These are phyloP conservation scores for Pythium scleroteichum DNA, from an alignment of 352 stramenopile genomes.

Conservation along the genomic window DNA sequence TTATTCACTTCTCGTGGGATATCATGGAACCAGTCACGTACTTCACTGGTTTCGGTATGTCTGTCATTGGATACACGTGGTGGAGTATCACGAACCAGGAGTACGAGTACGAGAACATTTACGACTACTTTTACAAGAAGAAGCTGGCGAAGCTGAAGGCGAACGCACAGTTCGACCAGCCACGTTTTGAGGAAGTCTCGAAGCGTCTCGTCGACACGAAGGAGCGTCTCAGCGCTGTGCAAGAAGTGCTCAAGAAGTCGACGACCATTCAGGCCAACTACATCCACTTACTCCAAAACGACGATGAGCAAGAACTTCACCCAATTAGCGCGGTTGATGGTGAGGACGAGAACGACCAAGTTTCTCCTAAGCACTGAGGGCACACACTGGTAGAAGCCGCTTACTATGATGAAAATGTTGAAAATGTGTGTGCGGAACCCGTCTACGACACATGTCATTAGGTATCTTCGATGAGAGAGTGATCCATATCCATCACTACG, in stretches of 20 bases:
- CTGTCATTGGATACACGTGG: constrained; percentile 77
- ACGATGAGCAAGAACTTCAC: neutral
- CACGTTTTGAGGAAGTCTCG: constrained; percentile 44
- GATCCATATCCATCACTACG: too few species aligned
- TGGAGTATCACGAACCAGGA: constrained; percentile 86
- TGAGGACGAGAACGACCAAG: constrained; percentile 2
- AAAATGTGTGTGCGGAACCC: neutral
- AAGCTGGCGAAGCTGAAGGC: constrained; percentile 56
- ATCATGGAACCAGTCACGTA: constrained; percentile 92
- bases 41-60: constrained; percentile 83
- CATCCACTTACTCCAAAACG: constrained; percentile 55
- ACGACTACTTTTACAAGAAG: constrained; percentile 81
- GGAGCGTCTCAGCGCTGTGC: constrained; percentile 45
- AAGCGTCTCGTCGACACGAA: constrained; percentile 38
- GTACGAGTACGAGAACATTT: constrained; percentile 89
- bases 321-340: neutral
- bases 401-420: neutral
- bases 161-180: constrained; percentile 59
- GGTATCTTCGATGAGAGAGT: too few species aligned
- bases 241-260: constrained; percentile 65
- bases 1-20: constrained; percentile 90
- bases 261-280: constrained; percentile 71
- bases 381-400: neutral
- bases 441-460: too few species aligned
- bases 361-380: constrained; percentile 1